Evolutionary conservation across 2,329 filamentous ascomycete genomes (phyloP).

Genomic region (Colletotrichum caudatum): DNA sequence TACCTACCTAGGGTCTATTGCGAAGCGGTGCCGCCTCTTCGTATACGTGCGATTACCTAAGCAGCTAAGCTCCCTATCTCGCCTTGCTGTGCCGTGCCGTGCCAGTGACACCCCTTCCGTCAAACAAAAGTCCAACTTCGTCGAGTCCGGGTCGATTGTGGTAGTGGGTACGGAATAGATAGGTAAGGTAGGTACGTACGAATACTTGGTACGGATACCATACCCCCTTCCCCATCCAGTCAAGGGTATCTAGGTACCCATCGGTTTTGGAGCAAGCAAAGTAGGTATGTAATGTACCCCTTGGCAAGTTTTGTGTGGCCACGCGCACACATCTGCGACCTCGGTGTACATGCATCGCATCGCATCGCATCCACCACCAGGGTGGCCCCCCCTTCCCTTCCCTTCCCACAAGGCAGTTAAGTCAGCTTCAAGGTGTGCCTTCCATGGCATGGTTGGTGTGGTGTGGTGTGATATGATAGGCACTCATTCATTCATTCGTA

Average conservation of each 20-base stretch:
- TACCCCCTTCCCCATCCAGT: not conserved
- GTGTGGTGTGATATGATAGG: not conserved
- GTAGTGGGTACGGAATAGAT: no score
- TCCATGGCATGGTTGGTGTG: not conserved
- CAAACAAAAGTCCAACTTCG: not conserved
- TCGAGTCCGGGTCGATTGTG: not conserved
- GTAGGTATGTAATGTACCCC: not conserved
- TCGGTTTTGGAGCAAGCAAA: not conserved
- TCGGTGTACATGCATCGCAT: not conserved
- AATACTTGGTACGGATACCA: no score
- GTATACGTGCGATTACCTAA: not conserved
- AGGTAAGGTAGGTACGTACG: no score
- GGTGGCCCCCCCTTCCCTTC: not conserved
- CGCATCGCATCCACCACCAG: not conserved
- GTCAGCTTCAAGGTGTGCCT: not conserved
- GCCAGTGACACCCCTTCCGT: not conserved
- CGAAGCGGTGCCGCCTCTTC: no score
- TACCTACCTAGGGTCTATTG: no score
- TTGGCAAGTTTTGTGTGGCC: not conserved
- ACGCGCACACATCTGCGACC: not conserved
- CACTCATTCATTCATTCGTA: not conserved
- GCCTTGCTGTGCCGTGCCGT: not conserved
- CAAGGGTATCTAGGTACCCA: not conserved
- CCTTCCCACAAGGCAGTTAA: not conserved
- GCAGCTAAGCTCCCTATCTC: not conserved